phyloP scores from a whole-genome alignment of 2,329 filamentous ascomycete species.

The Plectosphaerella plurivora region DNA sequence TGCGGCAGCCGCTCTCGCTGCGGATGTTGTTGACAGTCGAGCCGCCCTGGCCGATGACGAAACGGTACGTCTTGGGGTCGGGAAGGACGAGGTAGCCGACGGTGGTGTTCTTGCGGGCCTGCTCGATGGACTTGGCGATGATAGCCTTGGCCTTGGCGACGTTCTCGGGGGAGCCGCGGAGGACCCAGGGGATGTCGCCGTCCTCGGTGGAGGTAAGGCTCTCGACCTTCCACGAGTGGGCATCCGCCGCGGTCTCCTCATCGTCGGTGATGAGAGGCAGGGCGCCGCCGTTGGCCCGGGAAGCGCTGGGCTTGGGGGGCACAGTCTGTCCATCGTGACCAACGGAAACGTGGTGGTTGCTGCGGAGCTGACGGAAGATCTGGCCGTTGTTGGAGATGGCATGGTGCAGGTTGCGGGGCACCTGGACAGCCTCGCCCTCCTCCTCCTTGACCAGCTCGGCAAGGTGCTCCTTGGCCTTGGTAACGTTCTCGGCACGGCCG shows the following conservation, averaged over 20 bases:
- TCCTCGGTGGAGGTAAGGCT: constrained; percentile 57
- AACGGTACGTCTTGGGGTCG: constrained; percentile 83
- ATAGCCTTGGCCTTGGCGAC: constrained; percentile 75
- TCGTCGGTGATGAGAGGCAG: constrained; percentile 95
- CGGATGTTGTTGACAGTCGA: constrained; percentile 91
- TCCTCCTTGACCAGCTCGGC: constrained; percentile 74
- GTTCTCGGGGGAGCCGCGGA: constrained; percentile 73
- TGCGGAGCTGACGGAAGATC: constrained; percentile 87
- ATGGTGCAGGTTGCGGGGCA: constrained; percentile 82
- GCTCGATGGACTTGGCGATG: constrained; percentile 68
- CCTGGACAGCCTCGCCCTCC: constrained; percentile 79
- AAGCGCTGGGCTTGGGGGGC: constrained; percentile 61
- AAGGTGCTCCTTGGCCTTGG: constrained; percentile 84
- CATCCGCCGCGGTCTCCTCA: constrained; percentile 56
- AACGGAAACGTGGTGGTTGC: constrained; percentile 82
- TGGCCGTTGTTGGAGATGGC: constrained; percentile 81
- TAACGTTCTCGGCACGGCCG: constrained; percentile 73
- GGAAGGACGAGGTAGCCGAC: constrained; percentile 87
- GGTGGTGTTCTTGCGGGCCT: constrained; percentile 63
- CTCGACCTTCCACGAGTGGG: constrained; percentile 80
- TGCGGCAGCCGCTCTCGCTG: constrained; percentile 87
- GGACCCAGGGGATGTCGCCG: constrained; percentile 82
- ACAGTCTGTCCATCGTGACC: constrained; percentile 81
- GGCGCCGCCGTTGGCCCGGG: constrained; percentile 53
- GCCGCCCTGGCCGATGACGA: constrained; percentile 84